Evolutionary conservation across 2,329 filamentous ascomycete genomes (phyloP).

Genomic region (Coleophoma eucalyptorum): DNA sequence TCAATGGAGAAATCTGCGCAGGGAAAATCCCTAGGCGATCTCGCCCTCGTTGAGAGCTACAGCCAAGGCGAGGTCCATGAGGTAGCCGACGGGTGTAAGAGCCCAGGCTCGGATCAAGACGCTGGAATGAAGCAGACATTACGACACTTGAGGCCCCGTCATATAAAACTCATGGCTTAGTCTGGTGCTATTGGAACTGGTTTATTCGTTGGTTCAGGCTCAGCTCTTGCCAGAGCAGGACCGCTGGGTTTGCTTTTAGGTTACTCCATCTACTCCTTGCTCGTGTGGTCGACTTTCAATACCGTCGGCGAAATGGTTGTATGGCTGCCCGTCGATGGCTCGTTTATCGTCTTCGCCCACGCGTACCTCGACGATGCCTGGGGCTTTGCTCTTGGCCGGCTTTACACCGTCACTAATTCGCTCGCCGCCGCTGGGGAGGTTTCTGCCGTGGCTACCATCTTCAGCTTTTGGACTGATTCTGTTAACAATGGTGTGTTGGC

Average conservation of each 20-base stretch:
- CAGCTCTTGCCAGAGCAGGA: constrained; percentile 50
- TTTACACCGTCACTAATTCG: constrained; percentile 35
- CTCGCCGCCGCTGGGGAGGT: too few species aligned
- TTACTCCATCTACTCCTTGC: constrained; percentile 45
- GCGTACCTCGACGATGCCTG: constrained; percentile 48
- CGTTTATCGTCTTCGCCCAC: constrained; percentile 48
- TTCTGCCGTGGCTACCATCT: constrained; percentile 30
- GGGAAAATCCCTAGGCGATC: too few species aligned
- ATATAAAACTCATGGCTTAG: too few species aligned
- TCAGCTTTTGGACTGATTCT: constrained; percentile 31
- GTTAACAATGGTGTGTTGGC: constrained; percentile 29
- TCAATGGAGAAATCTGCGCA: too few species aligned
- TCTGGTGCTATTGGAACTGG: constrained; percentile 48
- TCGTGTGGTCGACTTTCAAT: constrained; percentile 42
- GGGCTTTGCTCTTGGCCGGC: constrained; percentile 48
- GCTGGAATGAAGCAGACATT: too few species aligned
- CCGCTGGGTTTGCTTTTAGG: constrained; percentile 51
- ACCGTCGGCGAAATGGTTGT: constrained; percentile 46
- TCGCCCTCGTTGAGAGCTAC: too few species aligned
- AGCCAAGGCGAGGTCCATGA: too few species aligned
- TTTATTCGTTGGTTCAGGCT: constrained; percentile 53
- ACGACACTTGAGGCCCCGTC: too few species aligned
- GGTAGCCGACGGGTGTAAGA: too few species aligned
- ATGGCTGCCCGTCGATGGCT: constrained; percentile 44
- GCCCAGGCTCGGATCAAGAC: too few species aligned